Base-by-base conservation (phyloP, 2,329 filamentous ascomycete genomes). In the Epichloe typhina region DNA sequence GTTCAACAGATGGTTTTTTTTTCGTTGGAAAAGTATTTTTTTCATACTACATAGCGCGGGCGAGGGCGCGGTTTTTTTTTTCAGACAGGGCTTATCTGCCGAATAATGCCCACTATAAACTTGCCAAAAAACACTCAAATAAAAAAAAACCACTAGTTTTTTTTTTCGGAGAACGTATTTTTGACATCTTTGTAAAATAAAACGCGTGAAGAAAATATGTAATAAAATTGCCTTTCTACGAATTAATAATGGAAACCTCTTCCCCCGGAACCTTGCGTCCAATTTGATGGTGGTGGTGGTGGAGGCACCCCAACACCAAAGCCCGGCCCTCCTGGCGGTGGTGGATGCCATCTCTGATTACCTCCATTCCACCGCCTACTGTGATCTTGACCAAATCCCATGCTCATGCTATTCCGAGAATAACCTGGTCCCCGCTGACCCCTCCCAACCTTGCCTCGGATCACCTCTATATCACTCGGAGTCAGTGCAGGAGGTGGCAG, bases 401-500 rank as follows among this genome's bases (percentile, higher is more conserved):
- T 36, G 11, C 31, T 44, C 7, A 6, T 36, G 11, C 31, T 44
- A 8, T 40, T 57, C 5, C 63, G 59, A 19, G 61, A 59, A 45
- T 63, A 55, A 36, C 58, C 59, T 45, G 64, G 58, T 1, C 65
- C 66, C 9, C 55, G 74, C 53, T 79, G 76, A 50, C 77, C 46
- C 15, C 45, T 23, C 17, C 35, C 72, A 36, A 83, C 72, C 62
- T 84, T 83, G 49, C 77, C 75, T 62, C 82, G 80, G 42, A 90
- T 77, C 7, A 78, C 75, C 56, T 90, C 84, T 50, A 91, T 80
- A 61, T 96, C 90, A 52, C 77, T 79, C 36, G 79, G 76, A 52
- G 86, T 85, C 1, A 98, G 77, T 9, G 81, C 84, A 2, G 87
- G 80, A 2, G 76, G 69, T 4, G 86, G 80, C 51, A 90, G 75